phyloP scores from a whole-genome alignment of 441 rosid genomes.

The Sinapis alba region DNA sequence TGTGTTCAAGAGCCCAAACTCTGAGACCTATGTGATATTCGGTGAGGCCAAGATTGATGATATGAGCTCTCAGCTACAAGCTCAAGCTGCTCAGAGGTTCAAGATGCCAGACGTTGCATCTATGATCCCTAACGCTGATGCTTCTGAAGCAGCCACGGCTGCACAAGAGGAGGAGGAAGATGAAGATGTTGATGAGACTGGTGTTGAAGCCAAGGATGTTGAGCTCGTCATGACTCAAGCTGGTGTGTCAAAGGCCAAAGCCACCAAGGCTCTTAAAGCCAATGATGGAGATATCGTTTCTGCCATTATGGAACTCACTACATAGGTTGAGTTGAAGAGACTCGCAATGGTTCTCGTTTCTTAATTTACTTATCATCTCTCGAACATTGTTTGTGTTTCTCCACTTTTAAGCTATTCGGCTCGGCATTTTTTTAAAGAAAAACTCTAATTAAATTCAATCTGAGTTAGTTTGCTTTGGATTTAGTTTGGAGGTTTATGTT shows the following conservation, averaged over 20 bases:
- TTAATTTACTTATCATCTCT: neutral
- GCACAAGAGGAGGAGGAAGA: constrained; percentile 57
- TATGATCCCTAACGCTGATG: constrained; percentile 49
- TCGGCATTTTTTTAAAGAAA: no score
- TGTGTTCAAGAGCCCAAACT: constrained; percentile 64
- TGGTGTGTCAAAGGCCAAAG: constrained; percentile 55
- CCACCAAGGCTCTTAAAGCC: constrained; percentile 60
- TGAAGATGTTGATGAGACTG: constrained; percentile 62
- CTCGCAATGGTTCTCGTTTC: neutral
- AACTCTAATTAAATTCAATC: no score
- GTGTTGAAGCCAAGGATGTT: constrained; percentile 65
- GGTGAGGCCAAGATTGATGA: constrained; percentile 78
- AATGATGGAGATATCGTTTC: constrained; percentile 60
- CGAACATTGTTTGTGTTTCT: constrained; percentile 8
- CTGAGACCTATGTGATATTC: constrained; percentile 57
- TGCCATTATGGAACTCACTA: constrained; percentile 73
- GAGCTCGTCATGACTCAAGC: constrained; percentile 72
- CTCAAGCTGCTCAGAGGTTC: constrained; percentile 74
- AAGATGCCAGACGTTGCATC: constrained; percentile 61
- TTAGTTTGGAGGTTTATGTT: no score
- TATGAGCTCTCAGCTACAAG: constrained; percentile 65
- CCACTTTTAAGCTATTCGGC: constrained; percentile 18
- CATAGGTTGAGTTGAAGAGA: constrained; percentile 30
- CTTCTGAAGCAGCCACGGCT: constrained; percentile 43
- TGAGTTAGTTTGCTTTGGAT: no score